Percentiles rank a stretch among this genome's conserved stretches.
These are phyloP conservation scores for Kwoniella sp. DNA, from an alignment of 768 basidiomycete species.

Conservation along the genomic window DNA sequence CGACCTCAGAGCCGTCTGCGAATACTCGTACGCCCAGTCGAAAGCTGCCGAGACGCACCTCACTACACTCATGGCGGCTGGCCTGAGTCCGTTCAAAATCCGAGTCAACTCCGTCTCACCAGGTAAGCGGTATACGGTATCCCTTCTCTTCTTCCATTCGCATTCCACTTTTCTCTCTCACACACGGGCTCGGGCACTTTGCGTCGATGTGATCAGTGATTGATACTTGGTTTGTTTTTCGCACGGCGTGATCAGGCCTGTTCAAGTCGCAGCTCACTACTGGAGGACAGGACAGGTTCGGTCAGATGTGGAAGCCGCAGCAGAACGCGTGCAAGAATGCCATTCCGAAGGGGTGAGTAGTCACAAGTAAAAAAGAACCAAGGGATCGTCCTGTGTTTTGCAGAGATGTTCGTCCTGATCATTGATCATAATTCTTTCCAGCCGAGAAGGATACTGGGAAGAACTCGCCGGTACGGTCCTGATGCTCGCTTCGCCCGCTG, in stretches of 20 bases:
- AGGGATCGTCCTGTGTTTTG: no score
- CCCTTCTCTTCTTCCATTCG: no score
- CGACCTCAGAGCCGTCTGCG: slow-evolving; percentile 30
- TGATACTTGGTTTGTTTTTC: neutral
- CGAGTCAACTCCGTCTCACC: slow-evolving; percentile 49
- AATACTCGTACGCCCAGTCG: slow-evolving; percentile 44
- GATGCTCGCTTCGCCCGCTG: slow-evolving; percentile 47
- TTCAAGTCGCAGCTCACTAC: slow-evolving; percentile 39
- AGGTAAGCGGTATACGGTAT: slow-evolving; percentile 21
- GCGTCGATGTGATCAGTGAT: slow-evolving; percentile 18
- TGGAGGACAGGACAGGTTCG: slow-evolving; percentile 22
- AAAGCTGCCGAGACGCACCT: slow-evolving; percentile 47
- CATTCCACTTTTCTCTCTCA: no score
- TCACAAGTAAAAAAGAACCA: no score
- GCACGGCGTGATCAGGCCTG: slow-evolving; percentile 18
- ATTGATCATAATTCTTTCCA: slow-evolving; percentile 7
- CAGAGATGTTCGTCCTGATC: no score
- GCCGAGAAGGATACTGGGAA: slow-evolving; percentile 36
- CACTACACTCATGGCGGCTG: slow-evolving; percentile 40
- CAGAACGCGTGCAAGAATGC: slow-evolving; percentile 22
- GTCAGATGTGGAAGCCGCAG: slow-evolving; percentile 18
- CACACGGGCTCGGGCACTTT: no score
- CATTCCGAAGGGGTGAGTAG: slow-evolving; percentile 33
- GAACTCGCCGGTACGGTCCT: slow-evolving; percentile 51
- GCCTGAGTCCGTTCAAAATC: slow-evolving; percentile 41